phyloP scores from a whole-genome alignment of 2,329 filamentous ascomycete genomes.

The Fusarium tupiense region DNA sequence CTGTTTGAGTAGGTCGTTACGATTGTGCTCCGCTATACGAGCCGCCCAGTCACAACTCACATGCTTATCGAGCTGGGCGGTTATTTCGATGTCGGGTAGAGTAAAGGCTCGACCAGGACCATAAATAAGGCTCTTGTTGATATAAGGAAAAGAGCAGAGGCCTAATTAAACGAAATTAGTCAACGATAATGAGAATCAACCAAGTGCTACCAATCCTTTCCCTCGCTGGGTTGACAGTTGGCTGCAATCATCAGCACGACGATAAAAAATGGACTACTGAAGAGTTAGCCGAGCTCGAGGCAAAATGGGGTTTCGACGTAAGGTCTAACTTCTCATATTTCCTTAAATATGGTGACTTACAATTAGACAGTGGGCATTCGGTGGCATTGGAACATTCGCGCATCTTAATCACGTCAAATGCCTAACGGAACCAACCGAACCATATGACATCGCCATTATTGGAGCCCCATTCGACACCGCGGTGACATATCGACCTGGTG shows the following conservation, averaged over 20 bases:
- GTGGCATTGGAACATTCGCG: conserved; percentile 79
- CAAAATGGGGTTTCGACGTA: conserved; percentile 68
- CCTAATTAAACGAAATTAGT: neutral
- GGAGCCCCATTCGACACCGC: conserved; percentile 80
- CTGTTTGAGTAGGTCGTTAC: neutral
- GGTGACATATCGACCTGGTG: conserved; percentile 68
- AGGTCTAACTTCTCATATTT: neutral
- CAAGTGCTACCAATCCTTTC: conserved; percentile 17
- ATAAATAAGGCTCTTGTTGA: neutral
- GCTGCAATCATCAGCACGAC: conserved; percentile 46
- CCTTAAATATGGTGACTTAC: fast-evolving
- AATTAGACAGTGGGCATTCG: conserved; percentile 59
- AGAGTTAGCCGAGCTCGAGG: conserved; percentile 61
- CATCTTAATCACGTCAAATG: conserved; percentile 77
- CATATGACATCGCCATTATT: conserved; percentile 77
- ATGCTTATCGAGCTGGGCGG: neutral
- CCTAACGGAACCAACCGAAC: conserved; percentile 68
- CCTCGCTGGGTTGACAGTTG: conserved; percentile 37
- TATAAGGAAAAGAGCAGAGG: fast-evolving
- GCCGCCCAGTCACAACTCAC: neutral
- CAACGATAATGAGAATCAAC: neutral
- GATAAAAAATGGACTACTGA: conserved; percentile 60
- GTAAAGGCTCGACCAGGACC: fast-evolving
- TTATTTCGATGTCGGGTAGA: fast-evolving
- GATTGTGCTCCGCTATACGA: neutral